phyloP scores from a whole-genome alignment of 768 basidiomycete genomes.

The Kwoniella sp. region DNA sequence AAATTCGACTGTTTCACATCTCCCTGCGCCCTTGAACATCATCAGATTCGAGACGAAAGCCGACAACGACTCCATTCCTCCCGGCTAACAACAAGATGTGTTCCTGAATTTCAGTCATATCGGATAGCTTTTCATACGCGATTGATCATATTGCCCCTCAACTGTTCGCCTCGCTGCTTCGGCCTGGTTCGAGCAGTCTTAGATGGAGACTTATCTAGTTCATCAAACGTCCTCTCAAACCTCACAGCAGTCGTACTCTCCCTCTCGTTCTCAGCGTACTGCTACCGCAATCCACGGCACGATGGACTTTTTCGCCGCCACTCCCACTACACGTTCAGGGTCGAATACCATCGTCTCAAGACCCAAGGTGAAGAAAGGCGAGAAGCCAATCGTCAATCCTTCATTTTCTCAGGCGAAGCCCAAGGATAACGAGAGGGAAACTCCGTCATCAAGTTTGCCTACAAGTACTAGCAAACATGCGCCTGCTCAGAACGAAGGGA shows the following conservation, averaged over 20 bases:
- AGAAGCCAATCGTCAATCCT: not conserved
- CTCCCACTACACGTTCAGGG: not conserved
- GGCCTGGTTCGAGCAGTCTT: not conserved
- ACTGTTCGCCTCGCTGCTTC: no score
- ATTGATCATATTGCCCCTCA: no score
- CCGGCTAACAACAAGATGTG: no score
- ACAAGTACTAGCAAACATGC: not conserved
- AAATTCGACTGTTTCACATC: no score
- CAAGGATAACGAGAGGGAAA: not conserved
- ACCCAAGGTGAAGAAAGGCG: conserved; percentile 2
- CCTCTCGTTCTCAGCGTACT: not conserved
- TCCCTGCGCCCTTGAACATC: no score
- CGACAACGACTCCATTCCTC: no score
- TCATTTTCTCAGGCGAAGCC: not conserved
- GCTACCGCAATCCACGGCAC: not conserved
- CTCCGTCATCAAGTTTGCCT: no score
- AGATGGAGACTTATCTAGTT: not conserved
- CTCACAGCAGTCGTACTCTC: not conserved
- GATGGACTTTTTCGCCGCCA: not conserved
- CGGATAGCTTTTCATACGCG: no score
- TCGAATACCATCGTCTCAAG: not conserved
- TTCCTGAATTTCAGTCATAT: no score
- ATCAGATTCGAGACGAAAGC: no score
- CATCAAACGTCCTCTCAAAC: not conserved
- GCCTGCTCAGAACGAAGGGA: not conserved